Evolutionary conservation across 1,139 yeast species (phyloP), one percentile per base, ranked within the genome.

Genomic region (Yamadazyma trypodendri): DNA sequence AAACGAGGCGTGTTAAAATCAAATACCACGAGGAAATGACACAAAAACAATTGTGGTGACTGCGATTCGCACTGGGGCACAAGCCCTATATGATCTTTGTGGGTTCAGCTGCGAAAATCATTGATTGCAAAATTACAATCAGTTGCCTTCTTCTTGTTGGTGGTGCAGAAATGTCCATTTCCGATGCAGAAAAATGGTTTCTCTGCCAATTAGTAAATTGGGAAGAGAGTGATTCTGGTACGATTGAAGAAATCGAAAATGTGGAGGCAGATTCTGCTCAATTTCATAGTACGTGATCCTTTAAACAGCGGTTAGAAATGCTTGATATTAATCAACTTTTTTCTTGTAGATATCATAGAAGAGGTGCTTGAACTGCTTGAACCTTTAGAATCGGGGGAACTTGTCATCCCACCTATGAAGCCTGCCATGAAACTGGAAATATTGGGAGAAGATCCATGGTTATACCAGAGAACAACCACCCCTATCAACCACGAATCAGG

Each of bases 101-200:
- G 22, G 5, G 14, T 15, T 12, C 6, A 12, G 24, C 16, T 22
- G 17, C 12, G 15, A 12, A 24, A 24, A 24, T 12, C 24, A 16
- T 25, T 33, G 36, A 25, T 31, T 33, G 36, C 36, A 24, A 32
- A 24, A 24, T n/a, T 10, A 9, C 12, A 9, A n/a, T 23, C 24
- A n/a, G 4, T 23, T n/a, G 4, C 11, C 14, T 7, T 24, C 15
- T 24, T 24, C 11, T n/a, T 24, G n/a, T 11, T n/a, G 28, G 5
- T 12, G 12, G 8, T 12, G 15, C 7, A n/a, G 9, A 9, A 24
- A 24, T 24, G 28, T 11, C 28, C 4, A 8, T 24, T 24, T 24
- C 28, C 8, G 12, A 8, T n/a, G 12, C 14, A 12, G 28, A 24
- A 3, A 24, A 3, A 11, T 24, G 15, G 12, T 24, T 24, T 12